phyloP scores from a whole-genome alignment of 176 grass and related monocot genomes.

The Musa itinerans region DNA sequence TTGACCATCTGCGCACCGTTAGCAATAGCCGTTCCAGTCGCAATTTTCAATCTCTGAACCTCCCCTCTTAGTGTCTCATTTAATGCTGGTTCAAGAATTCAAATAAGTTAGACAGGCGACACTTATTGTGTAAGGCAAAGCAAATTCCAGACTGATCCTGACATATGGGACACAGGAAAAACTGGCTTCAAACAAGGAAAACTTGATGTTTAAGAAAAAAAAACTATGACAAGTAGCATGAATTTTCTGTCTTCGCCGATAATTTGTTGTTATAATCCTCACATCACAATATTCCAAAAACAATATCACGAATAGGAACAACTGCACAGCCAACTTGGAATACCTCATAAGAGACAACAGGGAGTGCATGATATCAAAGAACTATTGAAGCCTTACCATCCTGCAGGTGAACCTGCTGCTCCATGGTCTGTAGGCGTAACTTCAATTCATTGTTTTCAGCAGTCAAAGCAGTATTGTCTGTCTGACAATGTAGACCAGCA shows the following conservation, averaged over 20 bases:
- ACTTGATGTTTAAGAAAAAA: no score
- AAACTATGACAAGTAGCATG: no score
- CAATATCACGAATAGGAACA: not conserved
- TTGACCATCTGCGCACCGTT: slow-evolving; percentile 41
- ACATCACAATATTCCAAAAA: no score
- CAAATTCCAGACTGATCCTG: no score
- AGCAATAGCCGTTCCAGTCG: slow-evolving; percentile 48
- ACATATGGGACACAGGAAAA: no score
- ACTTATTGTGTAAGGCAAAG: not conserved
- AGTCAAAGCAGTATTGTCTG: slow-evolving; percentile 77
- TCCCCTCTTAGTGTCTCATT: slow-evolving; percentile 78
- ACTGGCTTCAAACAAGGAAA: no score
- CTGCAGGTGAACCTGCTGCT: slow-evolving; percentile 81
- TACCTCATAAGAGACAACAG: not conserved
- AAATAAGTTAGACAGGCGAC: slow-evolving; percentile 4
- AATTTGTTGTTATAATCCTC: no score
- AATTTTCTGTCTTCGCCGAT: no score
- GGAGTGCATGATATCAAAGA: not conserved
- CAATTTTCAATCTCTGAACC: slow-evolving; percentile 81
- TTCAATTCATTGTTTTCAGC: slow-evolving; percentile 92
- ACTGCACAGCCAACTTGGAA: not conserved
- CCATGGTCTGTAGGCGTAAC: slow-evolving; percentile 71
- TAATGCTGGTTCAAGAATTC: slow-evolving; percentile 37
- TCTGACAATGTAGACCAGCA: slow-evolving; percentile 30
- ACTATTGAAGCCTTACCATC: slow-evolving; percentile 49